These are phyloP conservation scores for Herpetomonas samuelpessoai DNA, from an alignment of 208 protist genomes.

Conservation along the genomic window DNA sequence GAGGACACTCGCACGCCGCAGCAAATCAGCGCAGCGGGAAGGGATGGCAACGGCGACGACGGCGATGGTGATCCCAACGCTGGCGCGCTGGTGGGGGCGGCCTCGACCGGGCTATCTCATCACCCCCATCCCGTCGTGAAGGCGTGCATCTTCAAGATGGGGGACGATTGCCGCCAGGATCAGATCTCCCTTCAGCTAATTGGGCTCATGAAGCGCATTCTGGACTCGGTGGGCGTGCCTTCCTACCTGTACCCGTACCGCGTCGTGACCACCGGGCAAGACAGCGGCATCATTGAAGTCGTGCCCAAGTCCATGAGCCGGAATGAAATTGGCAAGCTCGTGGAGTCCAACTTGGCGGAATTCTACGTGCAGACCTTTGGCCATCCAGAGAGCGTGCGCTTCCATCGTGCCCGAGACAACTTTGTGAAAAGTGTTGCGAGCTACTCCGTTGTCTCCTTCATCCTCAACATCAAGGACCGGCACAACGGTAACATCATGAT, in stretches of 20 bases:
- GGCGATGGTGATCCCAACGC: neutral
- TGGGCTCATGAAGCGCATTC: conserved; percentile 79
- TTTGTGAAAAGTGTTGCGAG: conserved; percentile 92
- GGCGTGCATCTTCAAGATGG: conserved; percentile 95
- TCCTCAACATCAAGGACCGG: conserved; percentile 95
- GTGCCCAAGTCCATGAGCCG: conserved; percentile 85
- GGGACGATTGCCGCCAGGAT: conserved; percentile 95
- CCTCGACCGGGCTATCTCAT: too few species aligned
- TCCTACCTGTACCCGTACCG: conserved; percentile 93
- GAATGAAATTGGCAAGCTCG: conserved; percentile 90
- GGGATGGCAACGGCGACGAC: conserved; percentile 20
- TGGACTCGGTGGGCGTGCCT: conserved; percentile 71
- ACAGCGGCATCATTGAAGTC: conserved; percentile 92
- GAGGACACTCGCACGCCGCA: conserved; percentile 39
- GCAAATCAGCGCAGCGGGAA: conserved; percentile 9
- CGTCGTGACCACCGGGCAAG: conserved; percentile 86
- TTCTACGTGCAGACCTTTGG: conserved; percentile 94
- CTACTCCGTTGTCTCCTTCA: conserved; percentile 94
- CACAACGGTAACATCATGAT: conserved; percentile 97
- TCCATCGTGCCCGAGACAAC: conserved; percentile 85
- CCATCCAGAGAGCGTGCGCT: conserved; percentile 67
- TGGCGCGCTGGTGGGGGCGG: too few species aligned
- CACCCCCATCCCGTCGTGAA: conserved; percentile 37
- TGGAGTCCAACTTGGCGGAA: conserved; percentile 85
- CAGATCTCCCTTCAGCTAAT: conserved; percentile 94